A percentile compares a stretch with the other conserved stretches of the same genome.
These are phyloP conservation scores for Umbelopsis sp. DNA, from an alignment of 192 early-diverging fungal genomes.

Conservation along the genomic window DNA sequence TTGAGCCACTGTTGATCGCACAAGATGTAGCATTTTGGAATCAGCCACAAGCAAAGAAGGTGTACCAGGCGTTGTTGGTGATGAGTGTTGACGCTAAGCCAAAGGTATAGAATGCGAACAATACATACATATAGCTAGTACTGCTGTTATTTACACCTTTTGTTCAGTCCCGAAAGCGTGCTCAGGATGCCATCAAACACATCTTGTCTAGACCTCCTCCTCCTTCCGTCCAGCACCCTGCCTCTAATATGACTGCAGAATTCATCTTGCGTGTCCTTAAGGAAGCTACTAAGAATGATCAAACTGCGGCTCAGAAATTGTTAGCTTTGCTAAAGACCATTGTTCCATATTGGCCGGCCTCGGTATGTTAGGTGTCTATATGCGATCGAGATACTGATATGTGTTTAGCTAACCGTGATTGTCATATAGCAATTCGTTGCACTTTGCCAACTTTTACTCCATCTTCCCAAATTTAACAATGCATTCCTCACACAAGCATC, in stretches of 20 bases:
- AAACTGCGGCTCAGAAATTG: slow-evolving; percentile 62
- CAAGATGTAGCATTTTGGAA: slow-evolving; percentile 80
- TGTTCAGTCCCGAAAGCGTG: slow-evolving; percentile 68
- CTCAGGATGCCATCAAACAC: slow-evolving; percentile 78
- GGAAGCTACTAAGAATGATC: slow-evolving; percentile 54
- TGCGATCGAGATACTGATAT: background rate
- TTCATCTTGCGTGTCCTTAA: slow-evolving; percentile 63
- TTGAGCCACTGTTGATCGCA: slow-evolving; percentile 75
- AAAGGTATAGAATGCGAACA: slow-evolving; percentile 53
- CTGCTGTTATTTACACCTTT: background rate
- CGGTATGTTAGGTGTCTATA: slow-evolving; percentile 19
- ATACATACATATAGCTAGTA: background rate
- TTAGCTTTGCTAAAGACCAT: slow-evolving; percentile 72
- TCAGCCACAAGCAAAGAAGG: slow-evolving; percentile 65
- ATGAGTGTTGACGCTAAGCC: slow-evolving; percentile 83
- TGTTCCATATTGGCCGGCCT: slow-evolving; percentile 55
- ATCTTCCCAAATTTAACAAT: slow-evolving; percentile 79
- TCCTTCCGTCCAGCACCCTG: slow-evolving; percentile 73
- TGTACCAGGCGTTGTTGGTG: slow-evolving; percentile 72
- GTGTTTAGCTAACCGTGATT: slow-evolving; percentile 34
- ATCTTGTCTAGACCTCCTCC: slow-evolving; percentile 75
- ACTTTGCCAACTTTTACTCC: slow-evolving; percentile 74
- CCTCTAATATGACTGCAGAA: slow-evolving; percentile 60
- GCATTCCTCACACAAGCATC: slow-evolving; percentile 76
- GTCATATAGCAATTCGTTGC: slow-evolving; percentile 51